A percentile compares a stretch with the other conserved stretches of the same genome.
phyloP scores from a whole-genome alignment of 768 basidiomycete species.

The Suillus bovinus region DNA sequence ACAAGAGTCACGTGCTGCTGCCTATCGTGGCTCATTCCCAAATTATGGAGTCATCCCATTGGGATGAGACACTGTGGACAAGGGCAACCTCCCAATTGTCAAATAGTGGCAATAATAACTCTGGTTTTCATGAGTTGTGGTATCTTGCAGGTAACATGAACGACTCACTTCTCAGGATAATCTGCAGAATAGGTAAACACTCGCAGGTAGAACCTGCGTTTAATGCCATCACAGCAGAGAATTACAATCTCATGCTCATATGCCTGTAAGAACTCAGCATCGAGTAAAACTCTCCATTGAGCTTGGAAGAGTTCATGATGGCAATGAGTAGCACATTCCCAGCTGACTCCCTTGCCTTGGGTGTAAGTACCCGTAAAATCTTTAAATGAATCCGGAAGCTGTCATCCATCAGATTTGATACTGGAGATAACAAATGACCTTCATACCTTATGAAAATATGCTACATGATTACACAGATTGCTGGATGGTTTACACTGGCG shows the following conservation, averaged over 20 bases:
- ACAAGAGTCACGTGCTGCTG: no score
- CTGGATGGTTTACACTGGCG: no score
- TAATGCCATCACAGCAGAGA: constrained; percentile 14
- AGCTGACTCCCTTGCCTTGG: no score
- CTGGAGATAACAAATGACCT: no score
- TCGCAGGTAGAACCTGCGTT: constrained; percentile 16
- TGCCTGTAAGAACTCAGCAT: constrained; percentile 16
- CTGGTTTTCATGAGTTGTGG: constrained; percentile 12
- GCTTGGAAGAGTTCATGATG: no score
- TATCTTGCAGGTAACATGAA: no score
- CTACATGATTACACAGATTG: no score
- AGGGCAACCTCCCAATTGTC: constrained; percentile 18
- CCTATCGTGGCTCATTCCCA: no score
- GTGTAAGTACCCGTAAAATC: constrained; percentile 6
- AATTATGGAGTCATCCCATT: no score
- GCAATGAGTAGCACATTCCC: not conserved
- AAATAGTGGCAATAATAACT: constrained; percentile 16
- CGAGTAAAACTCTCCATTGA: no score
- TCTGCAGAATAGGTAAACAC: constrained; percentile 22
- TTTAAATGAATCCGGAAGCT: constrained; percentile 14
- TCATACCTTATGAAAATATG: no score
- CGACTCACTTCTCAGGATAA: constrained; percentile 8
- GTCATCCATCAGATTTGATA: no score
- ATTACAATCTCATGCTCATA: constrained; percentile 20
- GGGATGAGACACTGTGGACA: constrained; percentile 23